These are phyloP conservation scores for Nicotiana benthamiana DNA, from an alignment of 257 asterid species.

Conservation along the genomic window DNA sequence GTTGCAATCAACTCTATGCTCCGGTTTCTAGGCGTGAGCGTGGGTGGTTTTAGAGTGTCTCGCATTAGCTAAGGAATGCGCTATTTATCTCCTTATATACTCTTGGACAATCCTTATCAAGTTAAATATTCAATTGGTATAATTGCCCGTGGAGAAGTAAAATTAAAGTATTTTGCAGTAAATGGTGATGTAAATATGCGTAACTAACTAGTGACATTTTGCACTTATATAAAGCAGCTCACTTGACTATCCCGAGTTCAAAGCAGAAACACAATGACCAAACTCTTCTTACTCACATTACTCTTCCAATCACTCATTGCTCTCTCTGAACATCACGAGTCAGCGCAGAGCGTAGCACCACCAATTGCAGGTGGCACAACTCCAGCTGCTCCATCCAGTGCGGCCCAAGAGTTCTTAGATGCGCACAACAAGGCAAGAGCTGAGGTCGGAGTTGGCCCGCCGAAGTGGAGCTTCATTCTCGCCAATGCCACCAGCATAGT, in stretches of 20 bases:
- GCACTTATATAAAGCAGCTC: neutral
- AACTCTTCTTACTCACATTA: neutral
- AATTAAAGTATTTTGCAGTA: neutral
- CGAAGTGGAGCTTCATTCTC: constrained; percentile 52
- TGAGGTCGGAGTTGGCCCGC: constrained; percentile 62
- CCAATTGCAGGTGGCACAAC: constrained; percentile 17
- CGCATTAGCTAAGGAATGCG: too few species aligned
- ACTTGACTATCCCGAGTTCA: neutral
- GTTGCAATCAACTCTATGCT: too few species aligned
- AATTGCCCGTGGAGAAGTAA: too few species aligned
- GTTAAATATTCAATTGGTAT: neutral
- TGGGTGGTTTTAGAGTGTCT: too few species aligned
- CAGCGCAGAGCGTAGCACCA: constrained; percentile 15
- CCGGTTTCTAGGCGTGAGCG: too few species aligned
- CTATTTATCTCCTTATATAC: neutral
- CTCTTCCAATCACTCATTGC: neutral
- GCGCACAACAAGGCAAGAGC: constrained; percentile 70
- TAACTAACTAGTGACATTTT: neutral
- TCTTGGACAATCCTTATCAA: neutral
- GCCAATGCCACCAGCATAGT: constrained; percentile 60
- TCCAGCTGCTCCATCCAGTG: neutral
- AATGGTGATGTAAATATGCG: neutral
- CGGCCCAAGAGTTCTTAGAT: constrained; percentile 36
- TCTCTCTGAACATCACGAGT: constrained; percentile 4
- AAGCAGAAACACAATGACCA: constrained; percentile 8